Base-by-base conservation (phyloP, 2,329 filamentous ascomycete genomes). In the Pestalotiopsis sp. region DNA sequence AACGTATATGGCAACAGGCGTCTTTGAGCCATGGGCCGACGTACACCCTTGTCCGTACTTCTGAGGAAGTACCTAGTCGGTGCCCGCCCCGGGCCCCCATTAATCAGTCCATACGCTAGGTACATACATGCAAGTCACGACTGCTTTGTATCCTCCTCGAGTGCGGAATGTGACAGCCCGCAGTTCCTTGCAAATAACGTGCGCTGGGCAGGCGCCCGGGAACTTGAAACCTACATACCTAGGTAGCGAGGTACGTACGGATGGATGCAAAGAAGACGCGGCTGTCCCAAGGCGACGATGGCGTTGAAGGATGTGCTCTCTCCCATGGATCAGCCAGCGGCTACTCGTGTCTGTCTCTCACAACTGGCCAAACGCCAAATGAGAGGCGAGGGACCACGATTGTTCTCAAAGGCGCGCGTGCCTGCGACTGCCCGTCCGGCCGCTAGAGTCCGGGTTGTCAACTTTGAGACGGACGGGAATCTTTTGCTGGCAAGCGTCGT, bases 401-500 rank as follows among this genome's bases (percentile, higher is more conserved):
- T 66, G 25, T 66, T 66, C 63, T 66, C 63, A 49, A 66, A 66
- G 63, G 36, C 63, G 17, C 38, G 31, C 23, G 31, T 12, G 20
- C 25, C 52, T 66, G 63, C 41, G 31, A 17, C 45, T 36, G 41
- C 25, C 63, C 63, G 49, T 25, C 20, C n/a, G 49, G 63, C 36
- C 38, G 25, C 45, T 23, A 27, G 20, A 31, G 57, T 17, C 40
- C 36, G 45, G 6, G 62, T 27, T 23, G 41, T 31, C n/a, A 66
- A 40, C 23, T 36, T 31, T 25, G 45, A 57, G 14, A 14, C 9
- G 40, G 17, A 40, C 11, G 40, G 45, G 45, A 52, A 52, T 52
- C 45, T 52, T 49, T 52, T 52, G 45, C 45, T 52, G 45, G 45
- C 17, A n/a, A 52, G 45, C 45, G 49, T 70, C 68, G 68, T 71